Evolutionary conservation across 495 filamentous ascomycete genomes (phyloP).

Genomic region (Parathielavia appendiculata): DNA sequence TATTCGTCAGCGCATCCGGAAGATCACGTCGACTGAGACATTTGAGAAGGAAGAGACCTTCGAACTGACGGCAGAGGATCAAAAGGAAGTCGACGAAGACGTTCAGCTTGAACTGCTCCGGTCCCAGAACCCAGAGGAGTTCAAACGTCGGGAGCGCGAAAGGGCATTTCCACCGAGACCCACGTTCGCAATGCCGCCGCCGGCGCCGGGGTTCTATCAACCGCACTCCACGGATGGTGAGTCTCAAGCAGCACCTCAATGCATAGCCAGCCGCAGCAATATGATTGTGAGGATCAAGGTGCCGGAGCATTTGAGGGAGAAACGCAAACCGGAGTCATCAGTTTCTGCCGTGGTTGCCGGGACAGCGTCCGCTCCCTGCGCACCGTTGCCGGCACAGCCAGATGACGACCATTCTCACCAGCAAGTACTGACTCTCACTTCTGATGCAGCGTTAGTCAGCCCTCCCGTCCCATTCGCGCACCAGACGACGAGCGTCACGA

Average conservation of each 20-base stretch:
- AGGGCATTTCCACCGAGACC: neutral
- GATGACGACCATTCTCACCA: neutral
- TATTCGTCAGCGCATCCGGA: slow-evolving; percentile 25
- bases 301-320: slow-evolving; percentile 8
- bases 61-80: slow-evolving; percentile 36
- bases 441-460: slow-evolving; percentile 2
- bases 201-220: neutral
- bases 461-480: neutral
- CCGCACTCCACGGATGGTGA: slow-evolving; percentile 16
- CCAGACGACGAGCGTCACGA: neutral
- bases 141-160: slow-evolving; percentile 19
- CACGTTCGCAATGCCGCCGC: neutral
- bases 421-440: slow-evolving; percentile 2
- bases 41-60: slow-evolving; percentile 44
- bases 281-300: slow-evolving; percentile 11
- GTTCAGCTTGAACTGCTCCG: slow-evolving; percentile 28
- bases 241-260: slow-evolving; percentile 6
- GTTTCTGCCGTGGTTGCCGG: neutral
- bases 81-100: slow-evolving; percentile 27
- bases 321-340: neutral
- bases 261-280: neutral
- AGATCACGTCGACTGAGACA: slow-evolving; percentile 39
- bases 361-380: neutral
- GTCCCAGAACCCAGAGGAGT: slow-evolving; percentile 26
- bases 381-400: neutral